Base-by-base conservation (phyloP, 192 early-diverging fungal species). In the Linnemannia exigua region DNA sequence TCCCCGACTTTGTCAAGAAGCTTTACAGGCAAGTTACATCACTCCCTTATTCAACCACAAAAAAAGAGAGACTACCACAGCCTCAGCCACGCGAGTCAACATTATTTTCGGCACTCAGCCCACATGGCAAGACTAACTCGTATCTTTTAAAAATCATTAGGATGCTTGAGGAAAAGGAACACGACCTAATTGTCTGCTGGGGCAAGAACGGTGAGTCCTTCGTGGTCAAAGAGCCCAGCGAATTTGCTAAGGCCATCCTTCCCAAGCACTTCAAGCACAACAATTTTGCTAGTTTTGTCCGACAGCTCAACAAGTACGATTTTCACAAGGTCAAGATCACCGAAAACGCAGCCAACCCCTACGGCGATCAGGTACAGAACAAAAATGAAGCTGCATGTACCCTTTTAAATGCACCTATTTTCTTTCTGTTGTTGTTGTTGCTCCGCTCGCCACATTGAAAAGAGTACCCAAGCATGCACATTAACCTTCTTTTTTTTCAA, bases 141-240 rank as follows among this genome's bases (percentile, higher is more conserved):
- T 20, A 22, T 52, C 31, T 11, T 67, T 38, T 67, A 14, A 12
- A 22, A 22, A 44, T 48, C 19, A 20, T 44, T 79, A 94, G 94
- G 37, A 95, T 96, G 93, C 89, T 95, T 14, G 92, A 94, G 72
- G 93, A 96, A 61, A 89, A 92, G 28, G 88, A 92, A 35, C 92
- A 90, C 35, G 67, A 88, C 19, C 84, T 89, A 19, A 91, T 92
- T 31, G 89, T 95, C 15, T 82, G 85, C 0, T 96, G 95, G 95
- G 94, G 94, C 35, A 70, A 76, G 9, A 79, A 82, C 15, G 95
- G 95, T 14, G 88, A 91, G 35, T 89, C 92, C 2, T 96, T 96
- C 90, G 93, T 95, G 8, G 93, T 96, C 48, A 92, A 93, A 84
- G 93, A 94, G 66, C 90, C 91, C 6, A 90, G 88, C 46, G 92